phyloP scores from a whole-genome alignment of 495 filamentous ascomycete species.

The Staphylotrichum longicolle region DNA sequence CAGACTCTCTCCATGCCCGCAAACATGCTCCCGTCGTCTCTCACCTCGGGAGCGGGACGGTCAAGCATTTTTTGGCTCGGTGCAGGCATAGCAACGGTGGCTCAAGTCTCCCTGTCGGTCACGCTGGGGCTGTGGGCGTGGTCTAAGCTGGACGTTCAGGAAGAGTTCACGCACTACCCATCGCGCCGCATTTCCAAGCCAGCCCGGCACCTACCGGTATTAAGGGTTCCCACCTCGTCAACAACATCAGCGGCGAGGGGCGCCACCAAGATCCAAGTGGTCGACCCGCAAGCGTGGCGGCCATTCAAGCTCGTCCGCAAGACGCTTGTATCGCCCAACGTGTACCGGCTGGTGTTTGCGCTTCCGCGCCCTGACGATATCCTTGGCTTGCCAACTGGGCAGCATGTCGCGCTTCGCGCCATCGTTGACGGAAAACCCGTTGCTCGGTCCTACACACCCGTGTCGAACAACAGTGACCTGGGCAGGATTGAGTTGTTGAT shows the following conservation, averaged over 20 bases:
- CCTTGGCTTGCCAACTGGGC: slow-evolving; percentile 58
- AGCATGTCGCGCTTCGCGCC: slow-evolving; percentile 70
- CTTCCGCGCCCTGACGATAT: slow-evolving; percentile 43
- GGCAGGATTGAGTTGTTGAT: slow-evolving; percentile 85
- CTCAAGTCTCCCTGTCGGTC: slow-evolving; percentile 6
- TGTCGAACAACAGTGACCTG: slow-evolving; percentile 72
- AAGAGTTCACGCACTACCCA: slow-evolving; percentile 23
- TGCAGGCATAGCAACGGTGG: too few species aligned
- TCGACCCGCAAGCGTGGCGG: slow-evolving; percentile 45
- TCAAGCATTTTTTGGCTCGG: too few species aligned
- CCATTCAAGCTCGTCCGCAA: slow-evolving; percentile 47
- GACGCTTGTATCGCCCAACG: slow-evolving; percentile 43
- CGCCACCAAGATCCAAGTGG: neutral
- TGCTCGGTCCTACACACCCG: slow-evolving; percentile 88
- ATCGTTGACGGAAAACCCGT: slow-evolving; percentile 77
- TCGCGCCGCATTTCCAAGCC: neutral
- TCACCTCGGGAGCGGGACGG: too few species aligned
- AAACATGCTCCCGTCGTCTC: too few species aligned
- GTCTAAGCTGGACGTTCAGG: slow-evolving; percentile 23
- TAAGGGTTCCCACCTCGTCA: too few species aligned
- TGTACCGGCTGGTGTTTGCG: slow-evolving; percentile 49
- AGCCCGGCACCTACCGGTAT: neutral
- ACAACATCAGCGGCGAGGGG: too few species aligned
- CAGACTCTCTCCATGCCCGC: too few species aligned
- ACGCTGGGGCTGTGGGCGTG: slow-evolving; percentile 14